Base-by-base conservation (phyloP, 805 yeast species). In the Candida ponderosae region DNA sequence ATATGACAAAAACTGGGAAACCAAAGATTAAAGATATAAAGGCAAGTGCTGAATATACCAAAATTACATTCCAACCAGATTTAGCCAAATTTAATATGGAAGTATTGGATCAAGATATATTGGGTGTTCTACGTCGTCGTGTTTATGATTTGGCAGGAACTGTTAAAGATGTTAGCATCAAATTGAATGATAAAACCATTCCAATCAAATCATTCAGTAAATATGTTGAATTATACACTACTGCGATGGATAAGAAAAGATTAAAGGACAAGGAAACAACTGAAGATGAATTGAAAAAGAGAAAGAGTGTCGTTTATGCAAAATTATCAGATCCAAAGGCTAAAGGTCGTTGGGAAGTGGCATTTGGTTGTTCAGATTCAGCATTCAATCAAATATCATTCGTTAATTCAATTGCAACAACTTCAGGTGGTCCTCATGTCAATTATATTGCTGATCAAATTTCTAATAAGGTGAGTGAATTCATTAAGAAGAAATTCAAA, bases 321-420 rank as follows among this genome's bases (percentile, higher is more conserved):
- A 74, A 77, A 32, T 60, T 88, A 32, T 83, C 79, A 51, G 93
- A 84, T 40, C 43, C 50, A 11, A 51, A 51, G 31, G 35, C 56
- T 4, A 51, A 51, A 34, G 54, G 52, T 19, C 73, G 96, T 44
- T 93, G 98, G 98, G 98, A 93, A 59, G 60, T 93, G 42, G 98
- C 95, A 0, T 90, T 93, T 65, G 90, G 95, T 1, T 82, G 88
- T 5, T 84, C 97, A 31, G 96, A 88, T 52, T 90, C 89, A 4
- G 63, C 74, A 3, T 93, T 93, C 61, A 85, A 86, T 50, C 98
- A 93, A 59, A 93, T 93, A 31, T 89, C 97, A 27, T 93, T 93
- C 63, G 98, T 93, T 14, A 93, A 93, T 57, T 88, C 97, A 6
- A 93, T 93, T 56, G 98, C 98, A 1, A 93, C 98, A 0, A 90